A percentile compares a stretch with the other conserved stretches of the same genome.
Conservation (phyloP, 495 filamentous ascomycete species). For the Tetracladium marchalianum region DNA sequence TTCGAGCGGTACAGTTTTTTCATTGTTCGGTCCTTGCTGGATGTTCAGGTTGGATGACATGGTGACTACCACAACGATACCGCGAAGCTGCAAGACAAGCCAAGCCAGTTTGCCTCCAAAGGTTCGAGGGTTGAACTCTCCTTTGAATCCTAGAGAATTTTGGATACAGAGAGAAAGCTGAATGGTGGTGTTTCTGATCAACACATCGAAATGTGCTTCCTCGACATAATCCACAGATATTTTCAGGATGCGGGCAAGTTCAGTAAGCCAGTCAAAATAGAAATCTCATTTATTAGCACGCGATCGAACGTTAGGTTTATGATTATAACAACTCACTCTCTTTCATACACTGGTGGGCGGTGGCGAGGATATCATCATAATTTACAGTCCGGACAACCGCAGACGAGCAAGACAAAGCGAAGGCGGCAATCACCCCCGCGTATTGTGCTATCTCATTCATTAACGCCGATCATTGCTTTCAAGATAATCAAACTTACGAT, state of each 20-base stretch:
- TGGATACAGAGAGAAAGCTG: conserved; percentile 62
- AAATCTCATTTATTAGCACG: conserved; percentile 39
- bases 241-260: conserved; percentile 55
- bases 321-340: conserved; percentile 20
- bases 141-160: conserved; percentile 55
- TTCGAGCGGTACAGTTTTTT: conserved; percentile 43
- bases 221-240: conserved; percentile 60
- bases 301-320: neutral
- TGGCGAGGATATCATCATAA: conserved; percentile 67
- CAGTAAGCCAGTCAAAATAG: conserved; percentile 42
- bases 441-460: conserved; percentile 26
- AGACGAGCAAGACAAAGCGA: conserved; percentile 28
- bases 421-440: conserved; percentile 26
- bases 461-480: neutral
- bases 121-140: conserved; percentile 45
- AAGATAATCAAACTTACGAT: conserved; percentile 26
- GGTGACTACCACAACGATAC: conserved; percentile 56
- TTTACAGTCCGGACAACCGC: conserved; percentile 44
- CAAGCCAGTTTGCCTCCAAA: conserved; percentile 64
- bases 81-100: conserved; percentile 60
- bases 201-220: conserved; percentile 56
- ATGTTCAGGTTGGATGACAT: conserved; percentile 43
- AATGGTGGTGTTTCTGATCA: conserved; percentile 57
- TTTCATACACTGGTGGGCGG: conserved; percentile 42
- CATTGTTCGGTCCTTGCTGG: conserved; percentile 27